Evolutionary conservation across 2,329 filamentous ascomycete genomes (phyloP).

Genomic region (Fusarium begoniae): DNA sequence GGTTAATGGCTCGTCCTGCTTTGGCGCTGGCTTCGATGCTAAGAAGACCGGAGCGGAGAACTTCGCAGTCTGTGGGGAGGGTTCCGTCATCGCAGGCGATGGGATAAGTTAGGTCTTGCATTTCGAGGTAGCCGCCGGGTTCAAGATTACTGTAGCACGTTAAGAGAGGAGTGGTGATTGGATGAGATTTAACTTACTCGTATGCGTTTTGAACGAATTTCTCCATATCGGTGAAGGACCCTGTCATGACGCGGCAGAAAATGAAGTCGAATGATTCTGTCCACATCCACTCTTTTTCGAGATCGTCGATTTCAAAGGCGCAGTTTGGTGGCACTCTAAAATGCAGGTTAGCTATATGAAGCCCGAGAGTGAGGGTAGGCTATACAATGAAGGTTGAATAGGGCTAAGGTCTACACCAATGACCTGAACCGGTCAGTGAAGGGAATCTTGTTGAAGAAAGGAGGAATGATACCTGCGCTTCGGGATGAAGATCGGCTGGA

Average conservation of each 20-base stretch:
- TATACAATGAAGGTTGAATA: not conserved
- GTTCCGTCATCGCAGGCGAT: constrained; percentile 2
- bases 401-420: constrained; percentile 7
- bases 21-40: constrained; percentile 12
- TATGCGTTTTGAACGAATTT: not conserved
- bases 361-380: accelerated
- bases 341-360: not conserved
- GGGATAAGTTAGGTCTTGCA: constrained; percentile 14
- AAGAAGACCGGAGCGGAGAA: not conserved
- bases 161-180: accelerated
- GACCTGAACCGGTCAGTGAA: not conserved
- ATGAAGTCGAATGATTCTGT: not conserved
- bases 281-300: constrained; percentile 14
- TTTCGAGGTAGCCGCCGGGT: not conserved
- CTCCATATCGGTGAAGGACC: constrained; percentile 5
- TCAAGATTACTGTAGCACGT: not conserved
- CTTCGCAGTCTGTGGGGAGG: not conserved
- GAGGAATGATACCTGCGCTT: not conserved
- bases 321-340: constrained; percentile 1
- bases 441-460: too few species aligned
- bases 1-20: not conserved
- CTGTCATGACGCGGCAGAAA: constrained; percentile 11
- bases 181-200: accelerated
- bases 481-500: not conserved
- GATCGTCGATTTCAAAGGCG: constrained; percentile 1